Percentiles rank a stretch among this genome's conserved stretches.
Conservation (phyloP, 2,329 filamentous ascomycete species). For the Xylaria arbuscula region DNA sequence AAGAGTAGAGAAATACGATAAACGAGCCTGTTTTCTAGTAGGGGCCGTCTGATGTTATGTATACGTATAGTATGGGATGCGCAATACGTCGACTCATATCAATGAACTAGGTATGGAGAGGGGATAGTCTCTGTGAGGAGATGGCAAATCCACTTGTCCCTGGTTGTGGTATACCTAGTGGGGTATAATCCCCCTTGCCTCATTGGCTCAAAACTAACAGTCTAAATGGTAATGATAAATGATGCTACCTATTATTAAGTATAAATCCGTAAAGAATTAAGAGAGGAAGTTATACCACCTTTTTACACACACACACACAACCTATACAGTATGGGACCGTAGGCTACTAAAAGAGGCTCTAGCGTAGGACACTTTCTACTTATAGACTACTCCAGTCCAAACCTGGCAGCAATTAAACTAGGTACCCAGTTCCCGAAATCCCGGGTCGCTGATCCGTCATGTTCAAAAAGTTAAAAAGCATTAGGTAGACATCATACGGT, state of each 20-base stretch:
- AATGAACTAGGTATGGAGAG: not conserved
- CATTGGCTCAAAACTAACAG: constrained; percentile 21
- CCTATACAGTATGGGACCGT: not conserved
- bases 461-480: constrained; percentile 2
- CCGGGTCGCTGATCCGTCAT: not conserved
- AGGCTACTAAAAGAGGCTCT: not conserved
- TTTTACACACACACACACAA: no score
- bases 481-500: constrained; percentile 6
- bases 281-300: no score
- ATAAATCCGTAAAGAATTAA: not conserved
- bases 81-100: not conserved
- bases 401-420: constrained; percentile 1
- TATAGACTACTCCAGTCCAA: not conserved
- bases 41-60: not conserved
- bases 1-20: not conserved
- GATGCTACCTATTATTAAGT: not conserved
- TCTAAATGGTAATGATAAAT: not conserved
- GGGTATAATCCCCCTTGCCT: constrained; percentile 11
- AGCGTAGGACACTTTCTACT: not conserved
- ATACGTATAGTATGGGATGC: not conserved
- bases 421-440: constrained; percentile 13
- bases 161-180: not conserved
- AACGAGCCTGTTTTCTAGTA: not conserved
- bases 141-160: constrained; percentile 11
- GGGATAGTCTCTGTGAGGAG: constrained; percentile 12